Percentiles rank a stretch among this genome's conserved stretches.
Conservation (phyloP, 2,329 filamentous ascomycete genomes). For the Fusarium sp. region DNA sequence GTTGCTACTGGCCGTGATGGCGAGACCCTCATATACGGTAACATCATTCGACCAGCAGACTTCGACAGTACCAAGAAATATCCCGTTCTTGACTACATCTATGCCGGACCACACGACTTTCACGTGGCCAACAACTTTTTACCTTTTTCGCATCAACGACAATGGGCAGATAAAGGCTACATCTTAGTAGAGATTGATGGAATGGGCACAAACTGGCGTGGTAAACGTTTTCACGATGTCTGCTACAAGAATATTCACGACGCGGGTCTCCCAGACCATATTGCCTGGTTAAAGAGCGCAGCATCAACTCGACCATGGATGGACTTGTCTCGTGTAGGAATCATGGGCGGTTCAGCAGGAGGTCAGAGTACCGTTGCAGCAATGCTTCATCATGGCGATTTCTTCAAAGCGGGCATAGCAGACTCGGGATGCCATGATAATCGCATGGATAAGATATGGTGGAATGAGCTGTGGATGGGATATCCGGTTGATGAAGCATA, state of each 20-base stretch:
- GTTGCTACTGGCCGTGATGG: constrained; percentile 43
- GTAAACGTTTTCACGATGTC: constrained; percentile 47
- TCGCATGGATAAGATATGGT: constrained; percentile 48
- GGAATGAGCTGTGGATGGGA: constrained; percentile 51
- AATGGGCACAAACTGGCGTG: constrained; percentile 49
- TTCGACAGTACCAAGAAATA: constrained; percentile 44
- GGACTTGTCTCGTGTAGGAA: constrained; percentile 45
- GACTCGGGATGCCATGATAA: constrained; percentile 49
- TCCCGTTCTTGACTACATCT: constrained; percentile 46
- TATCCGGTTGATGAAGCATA: constrained; percentile 48
- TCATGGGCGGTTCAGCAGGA: constrained; percentile 47
- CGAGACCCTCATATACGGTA: constrained; percentile 43
- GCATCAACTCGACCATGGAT: constrained; percentile 45
- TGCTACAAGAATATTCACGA: constrained; percentile 48
- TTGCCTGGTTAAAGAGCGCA: constrained; percentile 46
- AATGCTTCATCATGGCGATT: constrained; percentile 45
- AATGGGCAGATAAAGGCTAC: constrained; percentile 47
- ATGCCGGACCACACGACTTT: constrained; percentile 46
- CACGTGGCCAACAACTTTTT: constrained; percentile 44
- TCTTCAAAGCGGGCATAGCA: constrained; percentile 46
- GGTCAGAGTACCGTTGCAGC: constrained; percentile 46
- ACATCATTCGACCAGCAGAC: constrained; percentile 42
- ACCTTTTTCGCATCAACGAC: constrained; percentile 20
- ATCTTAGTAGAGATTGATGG: constrained; percentile 47
- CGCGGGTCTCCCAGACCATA: constrained; percentile 46